Evolutionary conservation across 2,329 filamentous ascomycete genomes (phyloP), one percentile per base, ranked within the genome.

Genomic region (Cryphonectria radicalis): DNA sequence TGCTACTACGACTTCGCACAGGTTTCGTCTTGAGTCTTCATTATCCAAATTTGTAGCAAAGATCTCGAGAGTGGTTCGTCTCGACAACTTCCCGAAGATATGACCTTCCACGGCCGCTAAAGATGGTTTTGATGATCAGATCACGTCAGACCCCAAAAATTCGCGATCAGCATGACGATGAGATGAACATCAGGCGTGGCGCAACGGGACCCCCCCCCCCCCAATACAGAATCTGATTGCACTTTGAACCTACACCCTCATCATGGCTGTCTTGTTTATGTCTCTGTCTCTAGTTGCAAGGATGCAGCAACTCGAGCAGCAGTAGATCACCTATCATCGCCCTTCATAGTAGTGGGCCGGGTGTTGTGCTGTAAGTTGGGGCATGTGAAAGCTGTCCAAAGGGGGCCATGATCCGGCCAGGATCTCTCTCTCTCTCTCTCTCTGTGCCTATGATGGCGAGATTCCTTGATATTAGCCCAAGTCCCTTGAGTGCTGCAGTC

Each of bases 71-170:
- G 46, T 19, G 19, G 46, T 8, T 50, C 19, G 22, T 50, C 8
- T 50, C 8, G 17, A 50, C 46, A 50, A 7, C 43, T 6, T 13
- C 14, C 42, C 13, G 0, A 17, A 50, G 43, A 22, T 50, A 50
- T 50, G 43, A 50, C 43, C 19, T 55, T 25, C 50, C 50, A 1
- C n/a, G n/a, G 10, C 25, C 53, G 17, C 22, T 17, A 17, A 59
- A 4, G 22, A 19, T 59, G 14, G 55, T 4, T 35, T 35, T 40
- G 55, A 4, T 32, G 28, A 19, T 32, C 55, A 32, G 28, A 59
- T 32, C 55, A 59, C 55, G 55, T 59, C 55, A 59, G 55, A 59
- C 35, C 55, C 55, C 55, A 59, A 32, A 28, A 28, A 7, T 59
- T 28, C 53, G 13, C 25, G 13, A 59, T 32, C 55, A 59, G 25